Evolutionary conservation across 2,329 filamentous ascomycete species (phyloP).

Genomic region (Alternaria triticimaculans): DNA sequence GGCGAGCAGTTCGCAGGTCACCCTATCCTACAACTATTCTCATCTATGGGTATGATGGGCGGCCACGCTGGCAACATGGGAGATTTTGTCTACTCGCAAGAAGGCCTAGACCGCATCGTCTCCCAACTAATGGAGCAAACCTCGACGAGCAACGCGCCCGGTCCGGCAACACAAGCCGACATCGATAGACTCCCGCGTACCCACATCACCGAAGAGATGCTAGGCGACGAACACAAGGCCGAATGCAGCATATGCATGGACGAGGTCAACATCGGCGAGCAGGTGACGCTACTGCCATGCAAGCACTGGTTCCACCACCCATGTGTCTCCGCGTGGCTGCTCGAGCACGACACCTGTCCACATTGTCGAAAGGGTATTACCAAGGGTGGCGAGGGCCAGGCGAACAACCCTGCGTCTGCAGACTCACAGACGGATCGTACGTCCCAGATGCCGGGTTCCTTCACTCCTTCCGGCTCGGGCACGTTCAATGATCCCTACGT

Average conservation of each 20-base stretch:
- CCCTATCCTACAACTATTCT: slow-evolving; percentile 56
- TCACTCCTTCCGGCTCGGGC: slow-evolving; percentile 27
- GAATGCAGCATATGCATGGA: slow-evolving; percentile 98
- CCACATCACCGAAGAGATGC: slow-evolving; percentile 72
- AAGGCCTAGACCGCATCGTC: slow-evolving; percentile 88
- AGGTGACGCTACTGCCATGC: slow-evolving; percentile 81
- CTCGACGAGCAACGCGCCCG: slow-evolving; percentile 75
- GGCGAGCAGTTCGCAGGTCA: slow-evolving; percentile 14
- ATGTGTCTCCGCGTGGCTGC: slow-evolving; percentile 84
- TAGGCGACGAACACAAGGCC: slow-evolving; percentile 69
- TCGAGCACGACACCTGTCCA: slow-evolving; percentile 91
- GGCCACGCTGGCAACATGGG: slow-evolving; percentile 58
- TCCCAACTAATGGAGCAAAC: slow-evolving; percentile 87
- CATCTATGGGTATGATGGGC: slow-evolving; percentile 37
- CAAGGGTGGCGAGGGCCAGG: slow-evolving; percentile 31
- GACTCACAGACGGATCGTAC: slow-evolving; percentile 9
- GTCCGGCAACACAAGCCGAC: slow-evolving; percentile 77
- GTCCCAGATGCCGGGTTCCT: slow-evolving; percentile 40
- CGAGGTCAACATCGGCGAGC: slow-evolving; percentile 72
- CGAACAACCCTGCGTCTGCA: slow-evolving; percentile 6
- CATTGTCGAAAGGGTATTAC: slow-evolving; percentile 70
- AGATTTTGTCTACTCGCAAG: slow-evolving; percentile 89
- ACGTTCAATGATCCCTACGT: slow-evolving; percentile 28
- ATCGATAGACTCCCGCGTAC: slow-evolving; percentile 77
- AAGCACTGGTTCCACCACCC: slow-evolving; percentile 91